These are phyloP conservation scores for Fusarium sp. DNA, from an alignment of 2,329 filamentous ascomycete genomes.

Conservation along the genomic window DNA sequence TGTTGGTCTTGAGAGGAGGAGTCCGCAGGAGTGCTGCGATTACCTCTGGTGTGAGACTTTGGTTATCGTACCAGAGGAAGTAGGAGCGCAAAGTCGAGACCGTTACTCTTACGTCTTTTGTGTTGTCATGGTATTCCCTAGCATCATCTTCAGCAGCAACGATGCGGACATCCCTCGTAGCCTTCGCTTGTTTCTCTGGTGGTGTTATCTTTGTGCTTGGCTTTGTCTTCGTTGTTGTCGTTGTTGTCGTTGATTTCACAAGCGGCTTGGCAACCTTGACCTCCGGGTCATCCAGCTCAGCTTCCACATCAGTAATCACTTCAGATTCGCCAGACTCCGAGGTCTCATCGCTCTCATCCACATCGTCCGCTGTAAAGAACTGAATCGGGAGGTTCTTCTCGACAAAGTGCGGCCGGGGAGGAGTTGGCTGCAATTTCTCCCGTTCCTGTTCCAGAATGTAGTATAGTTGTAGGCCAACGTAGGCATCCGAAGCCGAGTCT, in stretches of 20 bases:
- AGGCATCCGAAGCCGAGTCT: conserved; percentile 88
- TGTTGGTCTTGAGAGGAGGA: conserved; percentile 69
- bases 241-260: background rate
- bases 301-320: conserved; percentile 29
- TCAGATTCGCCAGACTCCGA: conserved; percentile 47
- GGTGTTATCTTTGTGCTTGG: background rate
- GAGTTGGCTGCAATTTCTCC: conserved; percentile 74
- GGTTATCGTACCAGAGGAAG: conserved; percentile 71
- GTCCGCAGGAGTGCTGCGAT: conserved; percentile 70
- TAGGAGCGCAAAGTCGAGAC: conserved; percentile 68
- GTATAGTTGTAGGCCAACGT: conserved; percentile 81
- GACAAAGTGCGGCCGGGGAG: conserved; percentile 76
- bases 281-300: conserved; percentile 1
- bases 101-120: conserved; percentile 40
- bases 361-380: conserved; percentile 54
- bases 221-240: background rate
- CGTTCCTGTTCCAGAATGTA: conserved; percentile 78
- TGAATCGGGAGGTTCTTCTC: conserved; percentile 76
- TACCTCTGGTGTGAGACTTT: conserved; percentile 60
- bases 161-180: conserved; percentile 57
- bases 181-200: background rate
- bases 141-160: conserved; percentile 59
- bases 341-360: conserved; percentile 52
- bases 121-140: conserved; percentile 54
- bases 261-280: conserved; percentile 7